Conservation (phyloP, 805 yeast genomes). For the Kodamaea kaohsiungensis region DNA sequence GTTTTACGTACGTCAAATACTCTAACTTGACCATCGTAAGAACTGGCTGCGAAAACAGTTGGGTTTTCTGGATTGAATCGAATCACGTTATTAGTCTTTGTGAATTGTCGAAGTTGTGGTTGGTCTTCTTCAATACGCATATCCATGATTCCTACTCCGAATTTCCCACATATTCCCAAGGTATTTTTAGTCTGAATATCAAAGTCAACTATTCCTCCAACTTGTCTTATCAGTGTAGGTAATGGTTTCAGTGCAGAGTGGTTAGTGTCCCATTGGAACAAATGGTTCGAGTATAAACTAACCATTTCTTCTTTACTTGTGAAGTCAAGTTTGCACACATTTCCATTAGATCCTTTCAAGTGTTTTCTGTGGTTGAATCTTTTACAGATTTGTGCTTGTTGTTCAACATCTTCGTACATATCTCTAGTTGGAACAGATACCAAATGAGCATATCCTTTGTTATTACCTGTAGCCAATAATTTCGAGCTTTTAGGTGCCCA, state of each 20-base stretch:
- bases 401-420: constrained; percentile 22
- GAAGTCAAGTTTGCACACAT: constrained; percentile 30
- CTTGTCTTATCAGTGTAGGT: constrained; percentile 26
- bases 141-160: constrained; percentile 77
- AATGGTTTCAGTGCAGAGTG: constrained; percentile 42
- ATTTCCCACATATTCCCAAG: constrained; percentile 64
- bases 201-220: constrained; percentile 50
- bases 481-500: constrained; percentile 50
- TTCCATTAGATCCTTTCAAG: constrained; percentile 31
- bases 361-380: constrained; percentile 79
- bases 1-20: constrained; percentile 77
- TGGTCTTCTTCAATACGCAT: constrained; percentile 39
- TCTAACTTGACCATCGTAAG: constrained; percentile 54
- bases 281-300: constrained; percentile 63
- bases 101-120: constrained; percentile 1
- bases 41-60: constrained; percentile 65
- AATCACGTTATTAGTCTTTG: constrained; percentile 4
- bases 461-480: constrained; percentile 69
- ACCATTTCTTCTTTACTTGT: constrained; percentile 47
- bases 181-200: constrained; percentile 44
- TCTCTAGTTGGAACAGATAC: constrained; percentile 59
- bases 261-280: constrained; percentile 76
- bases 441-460: constrained; percentile 71
- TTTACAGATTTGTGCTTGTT: constrained; percentile 68
- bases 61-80: constrained; percentile 48